Conservation (phyloP, 2,329 filamentous ascomycete genomes). For the Ceratocystis huliohia region DNA sequence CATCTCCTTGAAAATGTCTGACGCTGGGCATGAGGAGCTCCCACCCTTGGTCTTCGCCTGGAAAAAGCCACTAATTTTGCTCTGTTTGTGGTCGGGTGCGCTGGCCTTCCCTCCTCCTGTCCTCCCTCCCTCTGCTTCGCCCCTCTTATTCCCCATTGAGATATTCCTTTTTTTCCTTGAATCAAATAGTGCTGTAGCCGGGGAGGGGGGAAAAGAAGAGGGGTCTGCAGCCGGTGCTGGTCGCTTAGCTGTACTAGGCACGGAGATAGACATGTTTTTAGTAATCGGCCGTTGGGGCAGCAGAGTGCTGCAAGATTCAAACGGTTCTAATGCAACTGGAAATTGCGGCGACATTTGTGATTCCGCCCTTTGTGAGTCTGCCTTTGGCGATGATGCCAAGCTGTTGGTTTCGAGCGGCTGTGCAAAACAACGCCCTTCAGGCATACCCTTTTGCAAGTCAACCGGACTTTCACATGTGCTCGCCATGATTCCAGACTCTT, state of each 20-base stretch:
- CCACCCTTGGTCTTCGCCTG: constrained; percentile 38
- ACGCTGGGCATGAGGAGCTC: neutral
- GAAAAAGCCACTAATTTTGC: constrained; percentile 68
- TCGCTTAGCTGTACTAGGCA: neutral
- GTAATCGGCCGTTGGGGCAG: neutral
- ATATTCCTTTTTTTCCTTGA: constrained; percentile 12
- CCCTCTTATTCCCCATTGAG: constrained; percentile 24
- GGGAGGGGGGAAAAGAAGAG: neutral
- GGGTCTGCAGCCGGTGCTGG: constrained; percentile 2
- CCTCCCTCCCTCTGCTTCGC: constrained; percentile 19
- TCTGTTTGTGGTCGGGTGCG: constrained; percentile 30
- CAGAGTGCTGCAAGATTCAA: too few relatives aligned
- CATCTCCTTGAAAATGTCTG: too few relatives aligned
- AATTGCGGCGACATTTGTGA: neutral
- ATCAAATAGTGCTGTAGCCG: constrained; percentile 28
- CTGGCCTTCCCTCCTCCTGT: neutral
- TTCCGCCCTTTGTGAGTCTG: too few relatives aligned
- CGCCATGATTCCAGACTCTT: too few relatives aligned
- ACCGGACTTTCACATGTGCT: too few relatives aligned
- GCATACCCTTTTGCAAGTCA: too few relatives aligned
- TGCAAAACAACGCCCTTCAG: too few relatives aligned
- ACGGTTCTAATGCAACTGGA: neutral
- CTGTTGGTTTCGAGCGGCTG: neutral
- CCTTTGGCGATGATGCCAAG: neutral
- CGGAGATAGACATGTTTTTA: neutral